phyloP scores from a whole-genome alignment of 164 flowering plant species.

The Vitis cinerea region DNA sequence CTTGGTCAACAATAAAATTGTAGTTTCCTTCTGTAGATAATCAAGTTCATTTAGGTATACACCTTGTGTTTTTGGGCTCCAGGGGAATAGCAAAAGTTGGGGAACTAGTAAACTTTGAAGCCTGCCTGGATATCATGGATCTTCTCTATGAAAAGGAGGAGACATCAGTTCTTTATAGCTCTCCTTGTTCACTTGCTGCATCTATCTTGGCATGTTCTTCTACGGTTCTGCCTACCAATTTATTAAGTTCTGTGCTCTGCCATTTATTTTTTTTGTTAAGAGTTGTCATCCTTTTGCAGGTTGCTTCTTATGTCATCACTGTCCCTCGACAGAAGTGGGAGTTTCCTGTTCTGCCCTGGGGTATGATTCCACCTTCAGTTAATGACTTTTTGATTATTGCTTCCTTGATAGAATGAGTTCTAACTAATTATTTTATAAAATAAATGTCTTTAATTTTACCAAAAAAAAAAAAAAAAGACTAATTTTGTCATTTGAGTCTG shows the following conservation, averaged over 20 bases:
- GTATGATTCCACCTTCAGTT: conserved; percentile 30
- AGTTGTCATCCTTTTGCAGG: conserved; percentile 33
- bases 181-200: conserved; percentile 70
- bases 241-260: background rate
- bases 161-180: conserved; percentile 34
- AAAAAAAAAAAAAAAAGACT: too few relatives aligned
- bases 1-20: background rate
- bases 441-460: too few relatives aligned
- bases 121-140: conserved; percentile 82
- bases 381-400: too few relatives aligned
- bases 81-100: conserved; percentile 69
- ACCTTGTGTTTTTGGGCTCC: background rate
- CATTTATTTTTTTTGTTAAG: background rate
- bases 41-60: background rate
- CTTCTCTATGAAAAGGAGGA: conserved; percentile 74
- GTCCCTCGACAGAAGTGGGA: conserved; percentile 68
- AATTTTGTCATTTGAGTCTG: too few relatives aligned
- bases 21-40: background rate
- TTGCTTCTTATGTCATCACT: conserved; percentile 60
- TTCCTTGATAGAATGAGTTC: too few relatives aligned
- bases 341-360: conserved; percentile 83
- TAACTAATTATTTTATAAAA: too few relatives aligned
- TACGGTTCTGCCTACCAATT: background rate
- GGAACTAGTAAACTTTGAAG: conserved; percentile 53
- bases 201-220: conserved; percentile 54